Base-by-base conservation (phyloP, 2,329 filamentous ascomycete species). In the Colletotrichum lentis region DNA sequence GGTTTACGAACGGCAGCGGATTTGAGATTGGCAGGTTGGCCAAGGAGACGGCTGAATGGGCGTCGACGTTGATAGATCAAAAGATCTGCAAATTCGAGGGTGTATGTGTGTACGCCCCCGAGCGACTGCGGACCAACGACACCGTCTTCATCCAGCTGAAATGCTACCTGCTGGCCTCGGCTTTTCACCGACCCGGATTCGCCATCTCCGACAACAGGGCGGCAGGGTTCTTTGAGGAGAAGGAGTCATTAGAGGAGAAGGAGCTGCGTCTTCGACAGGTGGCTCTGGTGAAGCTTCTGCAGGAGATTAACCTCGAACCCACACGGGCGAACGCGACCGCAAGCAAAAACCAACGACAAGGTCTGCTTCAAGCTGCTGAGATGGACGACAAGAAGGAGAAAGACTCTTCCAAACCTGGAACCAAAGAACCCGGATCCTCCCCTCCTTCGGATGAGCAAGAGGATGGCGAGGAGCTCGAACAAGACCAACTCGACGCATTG, bases 401-500 rank as follows among this genome's bases (percentile, higher is more conserved):
- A 69, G 85, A 87, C 57, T 77, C 75, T 5, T 75, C 80, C 20
- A 84, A 82, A 57, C 71, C 71, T 22, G 74, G 71, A 35, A 63
- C 60, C 20, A 71, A 52, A 27, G 77, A 79, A 3, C 73, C 78
- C 0, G 76, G 72, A 0, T 89, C 89, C 0, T 86, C 82, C 1
- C 81, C 90, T 0, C 79, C 80, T 1, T 81, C 84, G 5, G 92
- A 91, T 54, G 83, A 84, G 0, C 94, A 97, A 72, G 94, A 97
- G 43, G 94, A 97, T 35, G 94, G 94, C 2, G 87, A 94, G 73
- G 94, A 98, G 78, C 85, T 99, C 0, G 94, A 98, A 75, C 93
- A 98, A 77, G 94, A 97, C 73, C 96, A 99, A 76, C 89, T 99
- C 3, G 96, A 99, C 76, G 89, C 92, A 0, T 80, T 99, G 1